phyloP scores from a whole-genome alignment of 768 basidiomycete species.

The Pulveroboletus sp. region DNA sequence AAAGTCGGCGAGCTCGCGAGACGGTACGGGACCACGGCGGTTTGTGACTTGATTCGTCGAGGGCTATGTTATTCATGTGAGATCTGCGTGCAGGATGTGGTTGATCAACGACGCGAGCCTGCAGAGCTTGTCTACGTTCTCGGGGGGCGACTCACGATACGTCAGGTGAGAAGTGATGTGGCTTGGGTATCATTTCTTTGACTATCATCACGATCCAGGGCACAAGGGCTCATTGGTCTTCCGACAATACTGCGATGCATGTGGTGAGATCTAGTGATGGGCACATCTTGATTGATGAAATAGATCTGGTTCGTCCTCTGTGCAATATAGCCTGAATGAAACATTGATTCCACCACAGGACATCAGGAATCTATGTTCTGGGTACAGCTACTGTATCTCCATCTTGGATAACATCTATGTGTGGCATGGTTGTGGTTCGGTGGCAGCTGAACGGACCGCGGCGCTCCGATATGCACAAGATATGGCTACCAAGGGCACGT shows the following conservation, averaged over 20 bases:
- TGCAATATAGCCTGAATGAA: neutral
- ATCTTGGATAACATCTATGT: slow-evolving; percentile 71
- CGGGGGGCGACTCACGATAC: slow-evolving; percentile 68
- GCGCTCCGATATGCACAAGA: slow-evolving; percentile 59
- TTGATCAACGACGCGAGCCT: slow-evolving; percentile 66
- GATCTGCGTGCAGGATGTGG: slow-evolving; percentile 25
- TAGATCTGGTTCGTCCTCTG: slow-evolving; percentile 53
- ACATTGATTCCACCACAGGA: slow-evolving; percentile 35
- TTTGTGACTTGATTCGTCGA: slow-evolving; percentile 31
- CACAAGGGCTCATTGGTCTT: slow-evolving; percentile 67
- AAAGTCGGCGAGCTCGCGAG: slow-evolving; percentile 71
- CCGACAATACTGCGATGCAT: slow-evolving; percentile 84
- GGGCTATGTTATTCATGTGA: neutral
- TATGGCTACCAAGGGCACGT: slow-evolving; percentile 38
- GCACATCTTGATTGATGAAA: slow-evolving; percentile 64
- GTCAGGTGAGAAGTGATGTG: slow-evolving; percentile 53
- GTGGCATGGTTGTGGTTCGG: slow-evolving; percentile 79
- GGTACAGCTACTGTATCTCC: slow-evolving; percentile 77
- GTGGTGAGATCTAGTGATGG: slow-evolving; percentile 53
- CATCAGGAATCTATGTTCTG: slow-evolving; percentile 74
- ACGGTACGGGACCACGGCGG: slow-evolving; percentile 66
- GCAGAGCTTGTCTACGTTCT: slow-evolving; percentile 57
- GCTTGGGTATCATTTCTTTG: slow-evolving; percentile 1
- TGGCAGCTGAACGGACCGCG: slow-evolving; percentile 53
- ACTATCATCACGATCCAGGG: slow-evolving; percentile 43